Evolutionary conservation across 805 yeast genomes (phyloP).

Genomic region (baker's yeast (Saccharomyces cerevisiae)): DNA sequence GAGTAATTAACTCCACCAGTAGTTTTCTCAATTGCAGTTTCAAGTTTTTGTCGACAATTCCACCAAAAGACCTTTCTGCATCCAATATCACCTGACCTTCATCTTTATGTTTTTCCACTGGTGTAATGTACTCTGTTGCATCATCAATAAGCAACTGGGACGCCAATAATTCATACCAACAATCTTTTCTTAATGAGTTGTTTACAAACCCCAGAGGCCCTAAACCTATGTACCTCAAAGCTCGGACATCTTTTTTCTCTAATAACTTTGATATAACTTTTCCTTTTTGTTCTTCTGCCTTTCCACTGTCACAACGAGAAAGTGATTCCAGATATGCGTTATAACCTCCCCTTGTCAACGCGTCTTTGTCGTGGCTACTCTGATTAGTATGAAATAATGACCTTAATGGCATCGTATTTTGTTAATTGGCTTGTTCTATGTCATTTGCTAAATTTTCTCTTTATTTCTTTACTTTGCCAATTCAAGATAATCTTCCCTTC

Average conservation of each 20-base stretch:
- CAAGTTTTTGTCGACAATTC: constrained; percentile 14
- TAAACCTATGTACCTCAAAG: constrained; percentile 16
- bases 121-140: constrained; percentile 12
- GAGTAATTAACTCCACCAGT: constrained; percentile 36
- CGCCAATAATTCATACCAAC: constrained; percentile 28
- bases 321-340: neutral
- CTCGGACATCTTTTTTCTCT: constrained; percentile 7
- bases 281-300: neutral
- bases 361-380: neutral
- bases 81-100: constrained; percentile 76
- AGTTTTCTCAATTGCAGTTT: constrained; percentile 15
- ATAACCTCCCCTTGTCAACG: neutral
- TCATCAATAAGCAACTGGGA: constrained; percentile 8
- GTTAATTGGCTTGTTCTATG: neutral
- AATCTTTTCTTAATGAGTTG: constrained; percentile 9
- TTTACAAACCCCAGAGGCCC: constrained; percentile 22
- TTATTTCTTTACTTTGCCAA: neutral
- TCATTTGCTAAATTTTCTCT: neutral
- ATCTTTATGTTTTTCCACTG: constrained; percentile 42
- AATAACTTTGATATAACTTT: constrained; percentile 13
- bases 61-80: constrained; percentile 59
- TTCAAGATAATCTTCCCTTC: neutral
- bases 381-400: neutral
- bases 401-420: neutral
- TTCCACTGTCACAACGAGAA: neutral